These are phyloP conservation scores for Skeletonema potamos DNA, from an alignment of 108 stramenopile genomes.

Conservation along the genomic window DNA sequence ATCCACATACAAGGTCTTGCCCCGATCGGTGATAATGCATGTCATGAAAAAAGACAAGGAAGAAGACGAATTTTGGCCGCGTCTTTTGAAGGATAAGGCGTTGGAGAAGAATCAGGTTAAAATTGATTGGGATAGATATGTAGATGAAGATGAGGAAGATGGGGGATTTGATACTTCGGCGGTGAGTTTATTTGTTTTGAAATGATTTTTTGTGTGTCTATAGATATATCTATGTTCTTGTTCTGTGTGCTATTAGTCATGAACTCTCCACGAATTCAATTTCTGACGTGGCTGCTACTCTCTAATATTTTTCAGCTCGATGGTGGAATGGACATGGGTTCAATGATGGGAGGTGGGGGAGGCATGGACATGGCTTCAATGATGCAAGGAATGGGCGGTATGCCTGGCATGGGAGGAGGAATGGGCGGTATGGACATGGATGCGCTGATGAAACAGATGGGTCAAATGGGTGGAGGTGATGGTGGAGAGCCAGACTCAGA, in stretches of 20 bases:
- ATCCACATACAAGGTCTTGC: constrained; percentile 91
- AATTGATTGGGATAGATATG: constrained; percentile 96
- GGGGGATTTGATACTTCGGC: constrained; percentile 55
- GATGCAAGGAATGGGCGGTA: constrained; percentile 49
- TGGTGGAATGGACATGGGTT: constrained; percentile 64
- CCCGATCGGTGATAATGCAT: constrained; percentile 90
- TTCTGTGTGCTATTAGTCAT: background rate
- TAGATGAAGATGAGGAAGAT: constrained; percentile 94
- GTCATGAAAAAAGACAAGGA: constrained; percentile 76
- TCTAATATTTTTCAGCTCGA: constrained; percentile 64
- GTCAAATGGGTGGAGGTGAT: constrained; percentile 42
- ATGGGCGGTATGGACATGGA: constrained; percentile 6
- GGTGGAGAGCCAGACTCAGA: constrained; percentile 52
- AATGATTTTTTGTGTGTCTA: background rate
- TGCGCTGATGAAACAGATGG: constrained; percentile 15
- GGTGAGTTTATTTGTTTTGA: constrained; percentile 8
- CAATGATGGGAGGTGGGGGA: constrained; percentile 75
- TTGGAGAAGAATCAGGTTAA: constrained; percentile 94
- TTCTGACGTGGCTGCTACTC: no score
- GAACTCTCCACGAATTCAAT: background rate
- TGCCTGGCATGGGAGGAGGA: constrained; percentile 43
- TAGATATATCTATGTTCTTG: background rate
- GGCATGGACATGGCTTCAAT: constrained; percentile 39
- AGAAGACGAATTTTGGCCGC: constrained; percentile 86
- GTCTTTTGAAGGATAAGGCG: constrained; percentile 88